Evolutionary conservation across 805 yeast genomes (phyloP).

Genomic region (Myxozyma sirexii): DNA sequence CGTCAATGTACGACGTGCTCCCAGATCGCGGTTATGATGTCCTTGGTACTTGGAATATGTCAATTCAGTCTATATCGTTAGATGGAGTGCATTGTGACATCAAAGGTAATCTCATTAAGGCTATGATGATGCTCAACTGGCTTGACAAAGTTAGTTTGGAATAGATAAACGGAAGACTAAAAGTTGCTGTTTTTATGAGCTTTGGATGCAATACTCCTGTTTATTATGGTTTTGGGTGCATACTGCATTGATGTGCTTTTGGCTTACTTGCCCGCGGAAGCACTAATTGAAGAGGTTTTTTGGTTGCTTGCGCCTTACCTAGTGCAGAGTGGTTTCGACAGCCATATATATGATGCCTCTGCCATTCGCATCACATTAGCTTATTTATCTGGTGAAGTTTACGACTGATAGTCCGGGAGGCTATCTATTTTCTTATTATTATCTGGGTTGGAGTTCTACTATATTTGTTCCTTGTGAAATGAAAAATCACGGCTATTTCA

Average conservation of each 20-base stretch:
- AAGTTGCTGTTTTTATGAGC: slow-evolving; percentile 1
- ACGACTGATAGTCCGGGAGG: too few relatives aligned
- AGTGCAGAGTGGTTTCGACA: too few relatives aligned
- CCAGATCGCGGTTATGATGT: slow-evolving; percentile 30
- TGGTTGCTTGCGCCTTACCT: too few relatives aligned
- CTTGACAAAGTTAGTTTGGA: slow-evolving; percentile 28
- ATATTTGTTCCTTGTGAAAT: too few relatives aligned
- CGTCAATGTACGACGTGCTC: slow-evolving; percentile 30
- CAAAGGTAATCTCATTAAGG: slow-evolving; percentile 32
- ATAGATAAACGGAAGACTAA: slow-evolving; percentile 1
- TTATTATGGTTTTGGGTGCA: slow-evolving; percentile 9
- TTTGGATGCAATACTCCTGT: not conserved
- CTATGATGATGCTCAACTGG: slow-evolving; percentile 35
- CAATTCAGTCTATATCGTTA: slow-evolving; percentile 27
- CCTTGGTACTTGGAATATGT: slow-evolving; percentile 34
- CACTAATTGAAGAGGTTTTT: too few relatives aligned
- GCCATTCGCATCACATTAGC: too few relatives aligned
- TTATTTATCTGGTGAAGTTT: too few relatives aligned
- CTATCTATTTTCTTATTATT: not conserved
- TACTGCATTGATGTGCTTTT: not conserved
- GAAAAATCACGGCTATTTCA: too few relatives aligned
- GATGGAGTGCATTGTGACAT: slow-evolving; percentile 34
- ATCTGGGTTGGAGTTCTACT: not conserved
- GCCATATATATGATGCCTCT: too few relatives aligned
- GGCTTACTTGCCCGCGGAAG: not conserved